Percentiles rank a stretch among this genome's conserved stretches.
These are phyloP conservation scores for Diaporthe citrichinensis DNA, from an alignment of 2,329 filamentous ascomycete genomes.

Conservation along the genomic window DNA sequence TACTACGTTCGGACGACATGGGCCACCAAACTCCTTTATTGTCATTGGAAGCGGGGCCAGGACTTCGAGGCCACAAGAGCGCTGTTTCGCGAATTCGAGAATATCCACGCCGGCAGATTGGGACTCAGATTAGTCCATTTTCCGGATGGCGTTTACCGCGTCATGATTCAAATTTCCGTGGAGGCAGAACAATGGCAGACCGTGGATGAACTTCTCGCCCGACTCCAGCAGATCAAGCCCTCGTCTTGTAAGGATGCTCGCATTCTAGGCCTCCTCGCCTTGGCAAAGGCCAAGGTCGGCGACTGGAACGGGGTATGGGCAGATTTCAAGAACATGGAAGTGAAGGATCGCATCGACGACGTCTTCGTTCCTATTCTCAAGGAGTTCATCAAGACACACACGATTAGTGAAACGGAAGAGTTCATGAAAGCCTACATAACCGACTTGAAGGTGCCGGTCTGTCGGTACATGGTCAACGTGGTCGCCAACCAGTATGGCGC, in stretches of 20 bases:
- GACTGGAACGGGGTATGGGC: conserved; percentile 58
- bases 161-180: conserved; percentile 58
- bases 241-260: conserved; percentile 49
- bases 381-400: conserved; percentile 55
- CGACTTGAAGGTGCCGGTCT: conserved; percentile 53
- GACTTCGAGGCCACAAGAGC: conserved; percentile 46
- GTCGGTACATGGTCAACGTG: conserved; percentile 55
- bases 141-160: conserved; percentile 52
- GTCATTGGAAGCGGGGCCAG: conserved; percentile 51
- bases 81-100: conserved; percentile 47
- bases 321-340: conserved; percentile 50
- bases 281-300: conserved; percentile 54
- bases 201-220: conserved; percentile 50
- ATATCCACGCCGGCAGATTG: conserved; percentile 4
- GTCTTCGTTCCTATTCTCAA: conserved; percentile 57
- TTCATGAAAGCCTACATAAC: conserved; percentile 56
- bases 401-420: conserved; percentile 55
- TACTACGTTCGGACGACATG: conserved; percentile 51
- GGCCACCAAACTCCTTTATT: conserved; percentile 54
- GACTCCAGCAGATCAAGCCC: conserved; percentile 47
- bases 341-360: conserved; percentile 45
- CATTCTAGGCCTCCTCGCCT: conserved; percentile 54
- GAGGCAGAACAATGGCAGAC: conserved; percentile 50
- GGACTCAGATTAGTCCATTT: conserved; percentile 48
- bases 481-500: conserved; percentile 60